These are phyloP conservation scores for Aspergillus diversus DNA, from an alignment of 495 filamentous ascomycete genomes.

Conservation along the genomic window DNA sequence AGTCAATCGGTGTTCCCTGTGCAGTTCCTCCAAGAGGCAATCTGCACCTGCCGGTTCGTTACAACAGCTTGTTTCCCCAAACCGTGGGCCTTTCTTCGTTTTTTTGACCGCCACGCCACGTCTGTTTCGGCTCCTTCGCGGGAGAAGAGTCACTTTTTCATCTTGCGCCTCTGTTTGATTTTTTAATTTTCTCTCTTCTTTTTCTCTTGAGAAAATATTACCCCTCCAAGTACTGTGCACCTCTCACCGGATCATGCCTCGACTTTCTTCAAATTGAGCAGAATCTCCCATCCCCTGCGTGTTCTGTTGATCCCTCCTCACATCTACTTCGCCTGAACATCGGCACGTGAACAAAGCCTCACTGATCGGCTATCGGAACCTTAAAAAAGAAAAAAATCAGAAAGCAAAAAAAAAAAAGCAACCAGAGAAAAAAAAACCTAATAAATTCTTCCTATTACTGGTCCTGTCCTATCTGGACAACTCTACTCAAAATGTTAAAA, in stretches of 20 bases:
- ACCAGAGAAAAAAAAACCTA: neutral
- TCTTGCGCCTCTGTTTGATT: neutral
- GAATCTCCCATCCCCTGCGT: conserved; percentile 17
- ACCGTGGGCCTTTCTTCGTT: conserved; percentile 5
- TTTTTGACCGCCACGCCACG: conserved; percentile 31
- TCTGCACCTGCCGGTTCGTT: conserved; percentile 22
- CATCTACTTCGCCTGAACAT: conserved; percentile 8
- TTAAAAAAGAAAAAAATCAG: conserved; percentile 5
- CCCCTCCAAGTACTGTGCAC: neutral
- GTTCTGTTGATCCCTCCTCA: conserved; percentile 15
- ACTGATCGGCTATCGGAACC: conserved; percentile 18
- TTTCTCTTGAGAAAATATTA: neutral
- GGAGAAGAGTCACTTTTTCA: conserved; percentile 18
- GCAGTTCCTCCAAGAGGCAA: conserved; percentile 16
- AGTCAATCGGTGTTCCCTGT: conserved; percentile 6
- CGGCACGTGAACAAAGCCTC: conserved; percentile 25
- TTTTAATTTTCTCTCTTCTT: neutral
- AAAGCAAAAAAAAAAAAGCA: conserved; percentile 3
- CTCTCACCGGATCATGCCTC: conserved; percentile 9
- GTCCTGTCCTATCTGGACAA: neutral
- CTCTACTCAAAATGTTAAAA: conserved; percentile 29
- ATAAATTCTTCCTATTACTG: neutral
- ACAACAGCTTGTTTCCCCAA: conserved; percentile 13
- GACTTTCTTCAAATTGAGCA: conserved; percentile 4
- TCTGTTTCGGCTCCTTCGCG: conserved; percentile 14